Evolutionary conservation across 306 rosid species (phyloP), one percentile per base, ranked within the genome.

Genomic region (Fagus sylvatica): DNA sequence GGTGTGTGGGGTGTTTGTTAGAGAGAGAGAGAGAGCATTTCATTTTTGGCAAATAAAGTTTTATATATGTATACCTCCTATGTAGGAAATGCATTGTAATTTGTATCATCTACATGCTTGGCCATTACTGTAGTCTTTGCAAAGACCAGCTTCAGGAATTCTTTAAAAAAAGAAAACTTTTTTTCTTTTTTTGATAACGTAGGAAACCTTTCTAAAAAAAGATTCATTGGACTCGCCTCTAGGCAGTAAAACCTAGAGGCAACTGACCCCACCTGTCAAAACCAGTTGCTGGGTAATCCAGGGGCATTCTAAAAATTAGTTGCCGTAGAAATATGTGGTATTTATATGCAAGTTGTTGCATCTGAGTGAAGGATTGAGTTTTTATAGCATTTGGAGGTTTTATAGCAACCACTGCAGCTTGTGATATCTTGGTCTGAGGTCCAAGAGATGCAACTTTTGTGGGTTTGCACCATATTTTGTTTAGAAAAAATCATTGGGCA

Each of bases 1-100:
- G 98, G 98, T 94, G 39, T 49, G 51, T 46, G 51, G 51, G 51
- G 51, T 22, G 28, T 22, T 22, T 22, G 28, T 22, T 22, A 0
- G 92, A 79, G n/a, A 43, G 43, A 51, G 42, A 28, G 64, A 30
- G 32, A 57, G 16, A 32, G 34, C 41, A 22, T 32, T 12, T 5
- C 16, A 61, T 30, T 59, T 10, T 59, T 57, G 64, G 36, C 33
- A 28, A 57, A 22, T 9, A 32, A 33, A 33, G 19, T 30, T 33
- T 61, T 61, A 61, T 40, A 61, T 13, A 4, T 37, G 2, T 33
- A 33, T 61, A 12, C 68, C 22, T 22, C 60, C 33, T 57, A 19
- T 0, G 4, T 33, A 11, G 68, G 39, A 61, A 61, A 33, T 61
- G 8, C 19, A 33, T 32, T 33, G 39, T 61, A 22, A 22, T 22